Conservation (phyloP, 805 yeast genomes). For the Hanseniaspora hatyaiensis region DNA sequence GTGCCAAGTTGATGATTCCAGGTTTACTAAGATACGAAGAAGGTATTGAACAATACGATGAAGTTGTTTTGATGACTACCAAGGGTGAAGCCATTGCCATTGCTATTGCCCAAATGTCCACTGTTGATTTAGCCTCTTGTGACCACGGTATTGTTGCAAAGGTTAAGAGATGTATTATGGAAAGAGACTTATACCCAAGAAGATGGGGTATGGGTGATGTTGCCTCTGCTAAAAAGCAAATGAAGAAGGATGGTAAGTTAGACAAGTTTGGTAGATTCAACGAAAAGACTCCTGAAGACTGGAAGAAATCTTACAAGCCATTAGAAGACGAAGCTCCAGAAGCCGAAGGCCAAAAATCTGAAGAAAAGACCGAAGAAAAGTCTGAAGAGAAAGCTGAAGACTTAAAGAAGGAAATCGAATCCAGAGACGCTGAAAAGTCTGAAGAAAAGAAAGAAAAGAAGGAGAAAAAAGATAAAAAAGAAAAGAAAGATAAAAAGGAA, state of each 20-base stretch:
- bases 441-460: slow-evolving; percentile 49
- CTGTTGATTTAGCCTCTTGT: slow-evolving; percentile 89
- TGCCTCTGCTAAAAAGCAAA: slow-evolving; percentile 95
- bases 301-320: slow-evolving; percentile 78
- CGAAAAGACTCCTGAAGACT: slow-evolving; percentile 83
- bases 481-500: slow-evolving; percentile 42
- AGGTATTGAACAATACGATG: slow-evolving; percentile 93
- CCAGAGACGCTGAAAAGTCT: slow-evolving; percentile 42
- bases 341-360: slow-evolving; percentile 30
- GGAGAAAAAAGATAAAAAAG: slow-evolving; percentile 49
- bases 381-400: slow-evolving; percentile 30
- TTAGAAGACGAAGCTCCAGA: slow-evolving; percentile 40
- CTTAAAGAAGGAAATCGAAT: slow-evolving; percentile 38
- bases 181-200: slow-evolving; percentile 97
- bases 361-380: slow-evolving; percentile 31
- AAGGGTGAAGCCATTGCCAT: slow-evolving; percentile 99
- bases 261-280: slow-evolving; percentile 90
- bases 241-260: slow-evolving; percentile 92
- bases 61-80: slow-evolving; percentile 94
- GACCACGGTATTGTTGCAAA: slow-evolving; percentile 98
- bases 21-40: slow-evolving; percentile 95
- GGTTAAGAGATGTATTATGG: slow-evolving; percentile 99
- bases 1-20: slow-evolving; percentile 98
- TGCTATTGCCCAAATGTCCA: slow-evolving; percentile 97
- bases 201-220: slow-evolving; percentile 99